Percentiles rank a stretch among this genome's conserved stretches.
Conservation (phyloP, 805 yeast genomes). For the Wickerhamiella brachini region DNA sequence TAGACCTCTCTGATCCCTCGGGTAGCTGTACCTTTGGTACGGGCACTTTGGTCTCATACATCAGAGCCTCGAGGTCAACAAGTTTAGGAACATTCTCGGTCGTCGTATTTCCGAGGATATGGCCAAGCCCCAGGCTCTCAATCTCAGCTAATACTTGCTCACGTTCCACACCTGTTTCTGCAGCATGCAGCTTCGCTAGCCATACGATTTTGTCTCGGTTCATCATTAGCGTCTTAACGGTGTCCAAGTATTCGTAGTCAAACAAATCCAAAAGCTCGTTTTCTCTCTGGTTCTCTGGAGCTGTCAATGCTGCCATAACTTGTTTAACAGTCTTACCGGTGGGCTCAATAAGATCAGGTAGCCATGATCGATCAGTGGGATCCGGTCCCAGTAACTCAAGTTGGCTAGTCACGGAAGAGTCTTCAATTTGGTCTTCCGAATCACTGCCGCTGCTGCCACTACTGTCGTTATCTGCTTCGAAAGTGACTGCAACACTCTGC, state of each 20-base stretch:
- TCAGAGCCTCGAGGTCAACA: slow-evolving; percentile 57
- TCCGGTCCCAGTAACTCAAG: slow-evolving; percentile 18
- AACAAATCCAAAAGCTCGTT: slow-evolving; percentile 39
- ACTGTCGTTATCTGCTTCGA: slow-evolving; percentile 25
- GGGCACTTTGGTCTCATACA: slow-evolving; percentile 59
- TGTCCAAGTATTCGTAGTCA: slow-evolving; percentile 36
- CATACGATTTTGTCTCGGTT: slow-evolving; percentile 42
- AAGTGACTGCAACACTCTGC: slow-evolving; percentile 31
- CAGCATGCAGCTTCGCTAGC: slow-evolving; percentile 35
- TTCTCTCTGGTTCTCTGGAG: slow-evolving; percentile 35
- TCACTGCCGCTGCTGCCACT: slow-evolving; percentile 22
- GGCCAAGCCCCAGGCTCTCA: slow-evolving; percentile 8
- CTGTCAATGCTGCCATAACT: slow-evolving; percentile 30
- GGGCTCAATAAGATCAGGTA: slow-evolving; percentile 30
- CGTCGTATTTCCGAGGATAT: slow-evolving; percentile 7
- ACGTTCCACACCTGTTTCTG: slow-evolving; percentile 27
- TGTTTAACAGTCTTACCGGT: slow-evolving; percentile 4
- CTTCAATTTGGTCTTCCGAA: slow-evolving; percentile 20
- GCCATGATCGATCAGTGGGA: slow-evolving; percentile 11
- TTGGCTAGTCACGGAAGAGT: slow-evolving; percentile 11
- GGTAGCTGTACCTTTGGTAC: slow-evolving; percentile 53
- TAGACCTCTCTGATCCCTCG: slow-evolving; percentile 65
- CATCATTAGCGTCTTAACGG: slow-evolving; percentile 35
- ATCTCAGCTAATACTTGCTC: slow-evolving; percentile 23
- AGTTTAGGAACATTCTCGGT: slow-evolving; percentile 30